Evolutionary conservation across 305 asterid species (phyloP).

Genomic region (Petunia hybrid): DNA sequence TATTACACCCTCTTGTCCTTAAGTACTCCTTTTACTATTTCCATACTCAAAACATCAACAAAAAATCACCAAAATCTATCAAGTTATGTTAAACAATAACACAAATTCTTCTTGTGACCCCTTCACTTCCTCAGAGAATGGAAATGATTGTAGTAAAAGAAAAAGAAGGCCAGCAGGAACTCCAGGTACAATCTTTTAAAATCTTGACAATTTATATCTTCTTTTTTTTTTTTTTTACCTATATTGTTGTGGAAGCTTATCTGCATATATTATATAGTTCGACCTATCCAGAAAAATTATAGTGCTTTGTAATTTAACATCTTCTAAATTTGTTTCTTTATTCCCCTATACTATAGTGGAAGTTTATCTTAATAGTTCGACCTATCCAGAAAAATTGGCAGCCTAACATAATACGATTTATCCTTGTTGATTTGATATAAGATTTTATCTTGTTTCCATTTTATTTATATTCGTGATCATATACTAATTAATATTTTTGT

Average conservation of each 20-base stretch:
- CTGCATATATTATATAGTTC: too few relatives aligned
- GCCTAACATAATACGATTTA: not conserved
- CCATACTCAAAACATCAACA: not conserved
- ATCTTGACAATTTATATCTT: too few relatives aligned
- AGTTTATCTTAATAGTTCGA: too few relatives aligned
- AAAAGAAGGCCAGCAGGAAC: slow-evolving; percentile 35
- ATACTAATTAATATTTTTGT: not conserved
- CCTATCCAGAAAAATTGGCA: too few relatives aligned
- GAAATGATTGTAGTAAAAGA: slow-evolving; percentile 8
- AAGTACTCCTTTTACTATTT: not conserved
- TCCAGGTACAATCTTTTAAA: slow-evolving; percentile 22
- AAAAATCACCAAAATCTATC: not conserved
- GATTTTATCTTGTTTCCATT: not conserved
- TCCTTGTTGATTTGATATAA: not conserved
- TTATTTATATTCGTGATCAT: not conserved
- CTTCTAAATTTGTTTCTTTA: not conserved
- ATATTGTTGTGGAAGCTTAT: not conserved
- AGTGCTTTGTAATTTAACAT: not conserved
- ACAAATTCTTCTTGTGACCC: slow-evolving; percentile 24
- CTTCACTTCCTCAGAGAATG: slow-evolving; percentile 23
- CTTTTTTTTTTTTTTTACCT: not conserved
- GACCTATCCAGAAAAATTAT: too few relatives aligned
- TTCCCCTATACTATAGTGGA: not conserved
- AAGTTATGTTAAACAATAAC: slow-evolving; percentile 28
- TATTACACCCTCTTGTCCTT: slow-evolving; percentile 3